Evolutionary conservation across 495 filamentous ascomycete species (phyloP), one percentile per base, ranked within the genome.

Genomic region (Mycothermus thermophilus): DNA sequence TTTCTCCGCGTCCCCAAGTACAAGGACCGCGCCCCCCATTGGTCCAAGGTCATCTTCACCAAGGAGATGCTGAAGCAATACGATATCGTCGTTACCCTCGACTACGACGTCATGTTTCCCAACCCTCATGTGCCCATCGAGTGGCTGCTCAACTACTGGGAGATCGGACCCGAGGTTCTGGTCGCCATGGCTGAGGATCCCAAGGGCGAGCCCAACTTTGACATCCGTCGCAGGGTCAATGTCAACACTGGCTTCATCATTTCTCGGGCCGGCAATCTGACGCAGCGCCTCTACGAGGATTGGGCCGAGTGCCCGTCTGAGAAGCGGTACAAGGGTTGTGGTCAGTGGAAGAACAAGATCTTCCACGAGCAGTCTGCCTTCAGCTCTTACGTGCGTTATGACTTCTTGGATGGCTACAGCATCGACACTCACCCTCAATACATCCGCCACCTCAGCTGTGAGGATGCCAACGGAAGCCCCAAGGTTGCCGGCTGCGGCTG

Each of bases 81-180:
- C 37, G 55, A 66, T 28, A 55, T 64, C 8, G 60, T 70, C 22
- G 52, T 70, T 34, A 67, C 64, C 57, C 37, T 69, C 24, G 67
- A 72, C 43, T 58, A 59, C 32, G 67, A 72, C 36, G 58, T 56
- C 44, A 55, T 70, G 40, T 62, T 68, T 38, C 46, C 54, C 23
- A 51, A 60, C 33, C 63, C 59, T 25, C 58, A 72, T 27, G 40
- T 72, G 5, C 65, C 67, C 5, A 40, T 70, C 19, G 67, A 72
- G 43, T 72, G 67, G 65, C 55, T 72, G 18, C 46, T 72, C 12
- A 70, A 69, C 50, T 63, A 66, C 51, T 72, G 66, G 67, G 47
- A 59, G 30, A 59, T 69, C 35, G 52, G 48, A 23, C 26, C 44
- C 7, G 43, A 59, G 7, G 64, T 55, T 14, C 49, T 65, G 9